Percentiles rank a stretch among this genome's conserved stretches.
These are phyloP conservation scores for Ciborinia camelliae DNA, from an alignment of 2,329 filamentous ascomycete species.

Conservation along the genomic window DNA sequence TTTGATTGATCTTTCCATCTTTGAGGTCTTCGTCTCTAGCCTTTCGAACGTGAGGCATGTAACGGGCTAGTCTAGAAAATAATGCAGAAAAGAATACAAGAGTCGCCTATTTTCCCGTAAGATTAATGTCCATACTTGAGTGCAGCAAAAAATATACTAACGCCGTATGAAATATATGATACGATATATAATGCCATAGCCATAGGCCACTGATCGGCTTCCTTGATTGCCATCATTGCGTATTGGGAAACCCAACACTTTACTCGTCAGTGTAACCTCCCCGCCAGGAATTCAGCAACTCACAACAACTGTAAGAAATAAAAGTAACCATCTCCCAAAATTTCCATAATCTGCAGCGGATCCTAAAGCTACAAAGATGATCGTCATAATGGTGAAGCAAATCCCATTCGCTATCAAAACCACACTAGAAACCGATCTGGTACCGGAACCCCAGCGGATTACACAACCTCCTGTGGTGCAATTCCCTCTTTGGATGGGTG, in stretches of 20 bases:
- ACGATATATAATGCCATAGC: constrained; percentile 43
- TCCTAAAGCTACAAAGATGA: constrained; percentile 43
- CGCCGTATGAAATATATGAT: constrained; percentile 40
- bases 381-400: constrained; percentile 43
- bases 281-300: background rate
- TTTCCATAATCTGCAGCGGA: constrained; percentile 44
- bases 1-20: constrained; percentile 40
- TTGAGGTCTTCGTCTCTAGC: constrained; percentile 42
- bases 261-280: background rate
- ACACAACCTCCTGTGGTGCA: constrained; percentile 38
- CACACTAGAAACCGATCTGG: constrained; percentile 40
- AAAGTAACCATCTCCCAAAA: constrained; percentile 43
- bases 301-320: constrained; percentile 40
- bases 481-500: constrained; percentile 28
- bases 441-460: constrained; percentile 41
- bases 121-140: background rate
- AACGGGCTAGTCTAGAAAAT: constrained; percentile 41
- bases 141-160: background rate
- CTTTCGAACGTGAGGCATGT: constrained; percentile 43
- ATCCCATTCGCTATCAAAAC: constrained; percentile 43
- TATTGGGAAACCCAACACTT: constrained; percentile 43
- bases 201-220: constrained; percentile 41
- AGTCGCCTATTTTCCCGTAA: constrained; percentile 34
- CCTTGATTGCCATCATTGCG: constrained; percentile 40
- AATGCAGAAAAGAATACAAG: constrained; percentile 44